Base-by-base conservation (phyloP, 495 filamentous ascomycete species). In the Aspergillus wentii region DNA sequence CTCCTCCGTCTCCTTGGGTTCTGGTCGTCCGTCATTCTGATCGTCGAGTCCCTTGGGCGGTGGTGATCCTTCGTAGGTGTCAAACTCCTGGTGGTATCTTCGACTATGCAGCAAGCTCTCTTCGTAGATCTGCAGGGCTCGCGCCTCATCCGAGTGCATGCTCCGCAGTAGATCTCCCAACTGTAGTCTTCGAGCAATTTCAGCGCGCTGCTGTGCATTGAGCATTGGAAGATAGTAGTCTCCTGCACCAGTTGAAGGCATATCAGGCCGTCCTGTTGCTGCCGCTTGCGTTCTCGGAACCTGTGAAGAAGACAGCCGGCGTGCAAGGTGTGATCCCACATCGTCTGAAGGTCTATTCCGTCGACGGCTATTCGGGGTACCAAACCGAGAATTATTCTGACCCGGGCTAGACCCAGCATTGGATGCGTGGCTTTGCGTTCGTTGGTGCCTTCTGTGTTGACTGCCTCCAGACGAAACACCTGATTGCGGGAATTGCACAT, bases 1-100 rank as follows among this genome's bases (percentile, higher is more conserved):
- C 17, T 69, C 61, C 3, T 63, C 65, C 3, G 68, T 56, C 21
- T 62, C 64, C 38, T 70, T 57, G 2, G 74, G 68, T 13, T 59
- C 51, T 1, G 76, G 76, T 16, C 53, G 46, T 10, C 36, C 39
- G 31, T 58, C 39, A 8, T 35, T 36, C 17, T 41, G 37, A 16
- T 47, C 25, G 17, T 54, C 54, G 8, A 55, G 33, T 8, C 40
- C 31, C 21, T 42, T 51, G 19, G 40, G 23, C 7, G 19, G 19
- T 14, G 29, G 30, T 17, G 38, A 41, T n/a, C 10, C 20, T 6
- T 11, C 22, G 32, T 14, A 3, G 14, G 4, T 15, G 17, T 29
- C 9, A 14, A 5, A 2, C 14, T 5, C 23, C 5, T 35, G 14
- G 28, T 17, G 30, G 25, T 20, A 33, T 17, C 11, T 18, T 21